Conservation (phyloP, 1,284 basidiomycete species). For the Waitea zeae region DNA sequence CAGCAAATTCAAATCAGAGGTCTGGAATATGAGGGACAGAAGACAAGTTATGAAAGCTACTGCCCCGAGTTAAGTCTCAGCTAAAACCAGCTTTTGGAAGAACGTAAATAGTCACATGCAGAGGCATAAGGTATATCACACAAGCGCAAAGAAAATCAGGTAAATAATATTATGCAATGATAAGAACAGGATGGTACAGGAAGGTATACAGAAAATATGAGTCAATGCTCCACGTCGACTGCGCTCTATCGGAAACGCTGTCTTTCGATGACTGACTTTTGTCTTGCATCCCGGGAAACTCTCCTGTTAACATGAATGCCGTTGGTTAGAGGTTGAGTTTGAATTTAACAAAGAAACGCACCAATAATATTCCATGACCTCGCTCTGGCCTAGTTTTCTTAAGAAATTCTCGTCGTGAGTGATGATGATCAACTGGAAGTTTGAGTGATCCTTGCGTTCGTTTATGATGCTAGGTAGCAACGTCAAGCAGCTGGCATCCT, state of each 20-base stretch:
- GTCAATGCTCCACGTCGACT: too few species aligned
- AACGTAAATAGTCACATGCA: too few species aligned
- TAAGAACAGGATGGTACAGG: too few species aligned
- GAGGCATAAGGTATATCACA: too few species aligned
- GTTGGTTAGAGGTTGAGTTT: constrained; percentile 2
- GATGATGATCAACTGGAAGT: constrained; percentile 97
- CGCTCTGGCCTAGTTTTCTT: constrained; percentile 64
- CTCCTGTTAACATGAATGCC: constrained; percentile 24
- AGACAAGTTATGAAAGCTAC: too few species aligned
- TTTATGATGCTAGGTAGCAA: constrained; percentile 61
- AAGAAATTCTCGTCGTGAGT: constrained; percentile 91
- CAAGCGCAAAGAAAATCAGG: too few species aligned
- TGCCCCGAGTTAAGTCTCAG: too few species aligned
- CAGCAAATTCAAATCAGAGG: too few species aligned
- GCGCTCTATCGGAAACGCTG: constrained; percentile 38
- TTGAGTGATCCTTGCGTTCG: constrained; percentile 73
- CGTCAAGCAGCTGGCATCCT: constrained; percentile 3
- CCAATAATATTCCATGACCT: constrained; percentile 91
- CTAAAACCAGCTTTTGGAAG: too few species aligned
- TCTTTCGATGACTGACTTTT: constrained; percentile 58
- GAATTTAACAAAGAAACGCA: constrained; percentile 16
- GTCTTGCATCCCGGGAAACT: constrained; percentile 37
- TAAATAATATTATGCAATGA: too few species aligned
- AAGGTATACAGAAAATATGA: too few species aligned
- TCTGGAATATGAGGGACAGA: too few species aligned